phyloP scores from a whole-genome alignment of 169 alveolate genomes.

The Besnoitia besnoiti region DNA sequence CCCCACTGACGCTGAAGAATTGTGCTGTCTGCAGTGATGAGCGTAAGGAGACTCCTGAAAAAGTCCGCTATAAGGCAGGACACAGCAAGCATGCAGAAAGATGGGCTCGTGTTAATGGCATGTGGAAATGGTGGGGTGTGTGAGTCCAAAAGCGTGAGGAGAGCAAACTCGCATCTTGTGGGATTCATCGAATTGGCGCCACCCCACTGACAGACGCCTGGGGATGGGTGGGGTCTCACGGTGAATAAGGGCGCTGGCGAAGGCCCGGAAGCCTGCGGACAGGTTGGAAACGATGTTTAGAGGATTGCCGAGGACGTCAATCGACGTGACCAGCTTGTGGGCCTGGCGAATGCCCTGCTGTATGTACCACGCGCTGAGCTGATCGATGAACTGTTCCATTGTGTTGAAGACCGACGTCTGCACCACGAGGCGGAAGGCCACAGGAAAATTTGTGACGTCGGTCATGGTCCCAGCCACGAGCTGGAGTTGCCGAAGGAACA shows the following conservation, averaged over 20 bases:
- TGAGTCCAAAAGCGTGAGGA: too few relatives aligned
- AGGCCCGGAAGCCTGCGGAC: slow-evolving; percentile 55
- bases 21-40: too few relatives aligned
- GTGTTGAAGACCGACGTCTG: slow-evolving; percentile 61
- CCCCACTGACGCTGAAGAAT: too few relatives aligned
- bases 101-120: too few relatives aligned
- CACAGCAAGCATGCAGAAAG: too few relatives aligned
- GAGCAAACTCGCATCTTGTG: too few relatives aligned
- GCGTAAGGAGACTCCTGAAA: too few relatives aligned
- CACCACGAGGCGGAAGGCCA: slow-evolving; percentile 49
- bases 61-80: too few relatives aligned
- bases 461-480: slow-evolving; percentile 61
- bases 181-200: too few relatives aligned
- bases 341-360: slow-evolving; percentile 67
- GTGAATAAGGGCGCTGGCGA: slow-evolving; percentile 3
- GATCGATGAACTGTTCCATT: slow-evolving; percentile 46
- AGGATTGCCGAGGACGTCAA: slow-evolving; percentile 67
- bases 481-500: slow-evolving; percentile 59
- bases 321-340: slow-evolving; percentile 61
- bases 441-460: slow-evolving; percentile 61
- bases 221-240: too few relatives aligned
- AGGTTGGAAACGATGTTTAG: slow-evolving; percentile 60
- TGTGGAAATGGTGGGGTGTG: too few relatives aligned
- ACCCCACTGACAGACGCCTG: too few relatives aligned
- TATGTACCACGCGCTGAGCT: slow-evolving; percentile 33